A percentile compares a stretch with the other conserved stretches of the same genome.
These are phyloP conservation scores for Arctostaphylos glauca DNA, from an alignment of 148 eudicot species.

Conservation along the genomic window DNA sequence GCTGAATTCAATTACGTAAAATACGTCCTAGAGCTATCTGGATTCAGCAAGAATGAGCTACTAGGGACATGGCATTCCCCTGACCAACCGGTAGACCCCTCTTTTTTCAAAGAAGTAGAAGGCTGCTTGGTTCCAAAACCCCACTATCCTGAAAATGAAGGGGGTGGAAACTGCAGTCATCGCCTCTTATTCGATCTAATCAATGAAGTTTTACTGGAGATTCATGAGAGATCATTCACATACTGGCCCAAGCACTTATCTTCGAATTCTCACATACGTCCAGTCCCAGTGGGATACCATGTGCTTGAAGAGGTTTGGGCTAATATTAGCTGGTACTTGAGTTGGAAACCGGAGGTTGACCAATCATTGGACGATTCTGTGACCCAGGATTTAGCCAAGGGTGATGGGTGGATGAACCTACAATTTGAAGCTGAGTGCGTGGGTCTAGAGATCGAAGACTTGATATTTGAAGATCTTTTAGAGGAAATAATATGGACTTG, in stretches of 20 bases:
- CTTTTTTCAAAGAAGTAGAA: conserved; percentile 52
- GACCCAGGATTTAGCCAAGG: conserved; percentile 49
- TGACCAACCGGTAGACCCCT: conserved; percentile 53
- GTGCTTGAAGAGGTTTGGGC: conserved; percentile 78
- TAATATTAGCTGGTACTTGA: conserved; percentile 49
- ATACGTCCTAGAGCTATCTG: conserved; percentile 55
- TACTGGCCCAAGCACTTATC: conserved; percentile 55
- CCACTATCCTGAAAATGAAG: conserved; percentile 23
- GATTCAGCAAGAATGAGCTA: conserved; percentile 42
- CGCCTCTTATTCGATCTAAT: conserved; percentile 67
- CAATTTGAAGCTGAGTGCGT: conserved; percentile 77
- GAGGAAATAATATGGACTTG: conserved; percentile 26
- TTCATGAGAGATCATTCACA: conserved; percentile 52
- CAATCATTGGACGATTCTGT: conserved; percentile 48
- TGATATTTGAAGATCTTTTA: conserved; percentile 40
- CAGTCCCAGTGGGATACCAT: conserved; percentile 61
- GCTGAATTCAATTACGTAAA: conserved; percentile 56
- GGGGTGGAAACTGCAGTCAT: conserved; percentile 23
- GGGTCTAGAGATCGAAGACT: conserved; percentile 67
- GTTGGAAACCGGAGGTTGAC: conserved; percentile 35
- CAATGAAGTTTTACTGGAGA: conserved; percentile 57
- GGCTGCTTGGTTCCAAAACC: conserved; percentile 25
- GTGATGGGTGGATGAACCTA: conserved; percentile 83
- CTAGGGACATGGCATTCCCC: conserved; percentile 61
- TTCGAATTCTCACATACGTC: conserved; percentile 39